Conservation (phyloP, 306 rosid genomes). For the Gastrolobium villosum region DNA sequence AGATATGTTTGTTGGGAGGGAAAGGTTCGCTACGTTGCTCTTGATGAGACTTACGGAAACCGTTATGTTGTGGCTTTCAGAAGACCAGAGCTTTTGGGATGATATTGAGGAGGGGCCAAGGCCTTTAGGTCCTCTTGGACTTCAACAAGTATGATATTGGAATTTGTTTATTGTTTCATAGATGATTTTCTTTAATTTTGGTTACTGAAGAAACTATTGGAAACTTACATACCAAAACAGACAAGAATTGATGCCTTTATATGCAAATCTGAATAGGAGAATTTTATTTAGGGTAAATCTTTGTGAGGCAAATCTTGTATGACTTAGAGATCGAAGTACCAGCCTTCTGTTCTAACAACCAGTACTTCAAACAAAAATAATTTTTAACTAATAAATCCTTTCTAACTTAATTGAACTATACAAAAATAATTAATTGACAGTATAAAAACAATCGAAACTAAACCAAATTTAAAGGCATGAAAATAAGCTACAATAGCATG, state of each 20-base stretch:
- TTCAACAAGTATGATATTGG: conserved; percentile 76
- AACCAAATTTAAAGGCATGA: conserved; percentile 16
- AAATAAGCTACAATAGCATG: conserved; percentile 9
- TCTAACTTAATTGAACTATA: conserved; percentile 3
- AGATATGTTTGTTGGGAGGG: conserved; percentile 97
- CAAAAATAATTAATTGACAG: neutral
- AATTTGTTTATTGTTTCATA: conserved; percentile 23
- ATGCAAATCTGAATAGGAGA: conserved; percentile 1
- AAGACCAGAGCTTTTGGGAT: conserved; percentile 99
- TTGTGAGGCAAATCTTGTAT: conserved; percentile 23
- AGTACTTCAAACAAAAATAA: neutral
- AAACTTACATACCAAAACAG: conserved; percentile 4
- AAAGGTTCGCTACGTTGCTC: conserved; percentile 88
- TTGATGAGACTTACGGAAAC: conserved; percentile 99
- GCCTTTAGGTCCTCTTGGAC: conserved; percentile 93
- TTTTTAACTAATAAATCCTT: neutral
- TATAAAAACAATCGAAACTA: neutral
- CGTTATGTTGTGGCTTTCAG: conserved; percentile 95
- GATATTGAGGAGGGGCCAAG: conserved; percentile 97
- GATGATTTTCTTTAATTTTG: neutral
- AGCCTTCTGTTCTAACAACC: neutral
- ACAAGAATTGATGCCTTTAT: conserved; percentile 8
- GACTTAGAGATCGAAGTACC: neutral
- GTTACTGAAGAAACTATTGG: conserved; percentile 7
- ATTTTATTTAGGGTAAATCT: neutral